Base-by-base conservation (phyloP, 2,329 filamentous ascomycete genomes). In the Diaporthe nobilis region DNA sequence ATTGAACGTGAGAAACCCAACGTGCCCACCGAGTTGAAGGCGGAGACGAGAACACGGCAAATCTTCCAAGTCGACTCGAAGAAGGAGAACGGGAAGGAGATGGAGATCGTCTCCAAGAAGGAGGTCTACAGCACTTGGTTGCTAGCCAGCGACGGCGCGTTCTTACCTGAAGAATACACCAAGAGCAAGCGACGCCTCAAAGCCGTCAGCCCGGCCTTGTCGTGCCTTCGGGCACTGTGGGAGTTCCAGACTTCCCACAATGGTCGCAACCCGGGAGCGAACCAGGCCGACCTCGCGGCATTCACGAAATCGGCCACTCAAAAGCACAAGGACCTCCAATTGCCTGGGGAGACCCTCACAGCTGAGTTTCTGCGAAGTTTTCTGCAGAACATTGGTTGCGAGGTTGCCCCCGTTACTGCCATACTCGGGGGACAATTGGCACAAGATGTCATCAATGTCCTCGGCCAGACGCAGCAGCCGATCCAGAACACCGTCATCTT, bases 381-480 rank as follows among this genome's bases (percentile, higher is more conserved):
- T 85, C 84, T 98, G 55, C 94, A 97, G 84, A 97, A 97, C 79
- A 88, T 98, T 8, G 94, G 92, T 73, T 92, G 92, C 80, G 96
- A 98, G 85, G 87, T 98, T 53, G 93, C 94, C 17, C 95, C 97
- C 10, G 95, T 98, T 12, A 93, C 94, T 0, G 96, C 97, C 2
- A 95, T 98, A 75, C 87, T 99, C 15, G 97, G 97, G 67, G 97
- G 96, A 13, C 92, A 96, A 83, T 89, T 99, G 22, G 95, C 96
- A 0, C 97, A 99, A 85, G 97, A 99, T 82, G 95, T 98, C 71
- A 98, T 99, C 85, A 98, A 98, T 81, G 96, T 98, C 44, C 90
- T 98, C 8, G 95, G 96, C 67, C 92, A 94, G 82, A 92, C 94
- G 55, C 95, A 98, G 85, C 97, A 98, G 84, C 97, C 97, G 0